Conservation (phyloP, 768 basidiomycete genomes). For the Clitopilus passeckerianus region DNA sequence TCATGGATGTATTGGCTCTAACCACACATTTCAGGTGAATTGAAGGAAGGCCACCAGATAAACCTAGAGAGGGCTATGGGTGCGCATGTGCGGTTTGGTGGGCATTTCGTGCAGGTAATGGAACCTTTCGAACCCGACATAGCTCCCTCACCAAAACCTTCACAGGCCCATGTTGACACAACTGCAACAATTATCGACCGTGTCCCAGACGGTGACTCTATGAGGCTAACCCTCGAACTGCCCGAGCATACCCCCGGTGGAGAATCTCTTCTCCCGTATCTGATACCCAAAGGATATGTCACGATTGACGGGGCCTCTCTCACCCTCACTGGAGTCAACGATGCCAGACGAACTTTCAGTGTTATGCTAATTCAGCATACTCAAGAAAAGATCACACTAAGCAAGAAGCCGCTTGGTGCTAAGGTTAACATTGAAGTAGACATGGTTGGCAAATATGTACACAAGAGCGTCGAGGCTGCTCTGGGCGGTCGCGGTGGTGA, state of each 20-base stretch:
- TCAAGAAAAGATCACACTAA: constrained; percentile 81
- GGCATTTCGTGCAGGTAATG: constrained; percentile 92
- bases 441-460: constrained; percentile 90
- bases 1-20: not conserved
- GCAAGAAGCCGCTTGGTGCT: constrained; percentile 66
- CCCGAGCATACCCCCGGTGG: constrained; percentile 50
- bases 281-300: constrained; percentile 93
- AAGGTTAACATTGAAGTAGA: constrained; percentile 95
- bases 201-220: constrained; percentile 78
- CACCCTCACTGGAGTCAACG: constrained; percentile 79
- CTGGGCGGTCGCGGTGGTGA: constrained; percentile 50
- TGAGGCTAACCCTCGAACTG: constrained; percentile 79
- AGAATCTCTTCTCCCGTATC: constrained; percentile 68
- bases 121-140: not conserved
- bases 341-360: constrained; percentile 58
- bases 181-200: constrained; percentile 73
- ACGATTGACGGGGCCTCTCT: constrained; percentile 93
- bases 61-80: constrained; percentile 96
- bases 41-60: constrained; percentile 72
- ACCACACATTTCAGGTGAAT: constrained; percentile 51
- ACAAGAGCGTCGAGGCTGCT: constrained; percentile 73
- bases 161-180: constrained; percentile 88
- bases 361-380: constrained; percentile 97
- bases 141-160: not conserved
- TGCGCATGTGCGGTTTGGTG: constrained; percentile 87